Conservation (phyloP, 164 flowering plant genomes). For the Annona cherimola region DNA sequence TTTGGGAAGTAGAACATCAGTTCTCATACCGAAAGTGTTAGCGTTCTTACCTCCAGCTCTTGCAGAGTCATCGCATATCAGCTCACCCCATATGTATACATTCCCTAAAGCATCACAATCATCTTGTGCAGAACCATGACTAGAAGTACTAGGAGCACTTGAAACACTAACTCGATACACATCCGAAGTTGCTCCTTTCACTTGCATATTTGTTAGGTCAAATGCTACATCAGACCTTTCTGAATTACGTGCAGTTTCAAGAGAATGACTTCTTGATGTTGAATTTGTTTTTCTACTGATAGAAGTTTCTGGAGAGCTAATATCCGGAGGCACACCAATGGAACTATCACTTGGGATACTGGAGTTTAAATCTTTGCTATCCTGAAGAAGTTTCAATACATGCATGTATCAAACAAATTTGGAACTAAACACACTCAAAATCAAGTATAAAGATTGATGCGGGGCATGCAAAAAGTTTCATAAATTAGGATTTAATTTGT, state of each 20-base stretch:
- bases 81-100: slow-evolving; percentile 36
- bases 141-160: slow-evolving; percentile 40
- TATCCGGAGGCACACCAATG: slow-evolving; percentile 21
- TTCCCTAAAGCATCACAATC: slow-evolving; percentile 41
- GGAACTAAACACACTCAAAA: background rate
- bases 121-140: slow-evolving; percentile 37
- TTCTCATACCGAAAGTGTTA: slow-evolving; percentile 17
- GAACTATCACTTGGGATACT: slow-evolving; percentile 33
- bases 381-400: slow-evolving; percentile 20
- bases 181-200: slow-evolving; percentile 33
- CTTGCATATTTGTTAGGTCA: slow-evolving; percentile 33
- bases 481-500: no score
- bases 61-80: slow-evolving; percentile 22
- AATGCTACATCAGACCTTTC: slow-evolving; percentile 28
- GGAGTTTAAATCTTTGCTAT: slow-evolving; percentile 27
- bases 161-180: slow-evolving; percentile 38
- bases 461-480: no score
- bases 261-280: slow-evolving; percentile 30
- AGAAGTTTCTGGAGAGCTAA: slow-evolving; percentile 31
- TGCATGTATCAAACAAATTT: background rate
- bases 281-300: slow-evolving; percentile 11
- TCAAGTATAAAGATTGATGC: background rate
- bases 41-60: slow-evolving; percentile 15
- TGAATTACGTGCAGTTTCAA: slow-evolving; percentile 31
- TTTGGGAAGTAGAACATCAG: slow-evolving; percentile 30